Conservation (phyloP, 2,329 filamentous ascomycete species). For the Ophiostoma montium region DNA sequence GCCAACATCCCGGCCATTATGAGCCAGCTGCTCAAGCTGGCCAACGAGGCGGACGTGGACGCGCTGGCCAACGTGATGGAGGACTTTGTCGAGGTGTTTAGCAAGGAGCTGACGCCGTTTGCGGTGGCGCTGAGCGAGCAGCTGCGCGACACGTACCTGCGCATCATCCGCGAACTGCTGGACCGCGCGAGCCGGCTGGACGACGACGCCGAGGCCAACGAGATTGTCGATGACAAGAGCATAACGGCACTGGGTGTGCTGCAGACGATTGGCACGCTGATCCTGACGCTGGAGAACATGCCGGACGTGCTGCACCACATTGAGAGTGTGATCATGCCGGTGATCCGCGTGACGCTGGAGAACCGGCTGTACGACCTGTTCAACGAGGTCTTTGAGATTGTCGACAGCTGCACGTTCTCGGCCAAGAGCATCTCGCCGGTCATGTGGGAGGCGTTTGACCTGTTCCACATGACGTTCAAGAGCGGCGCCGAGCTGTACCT, state of each 20-base stretch:
- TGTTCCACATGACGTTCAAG: conserved; percentile 95
- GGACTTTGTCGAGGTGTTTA: conserved; percentile 97
- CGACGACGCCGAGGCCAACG: conserved; percentile 67
- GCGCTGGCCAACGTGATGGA: conserved; percentile 98
- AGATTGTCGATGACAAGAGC: conserved; percentile 95
- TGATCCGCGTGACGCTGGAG: conserved; percentile 88
- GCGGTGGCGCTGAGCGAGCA: conserved; percentile 93
- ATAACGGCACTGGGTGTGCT: conserved; percentile 92
- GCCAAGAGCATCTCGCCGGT: conserved; percentile 89
- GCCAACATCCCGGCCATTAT: conserved; percentile 97
- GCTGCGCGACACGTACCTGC: conserved; percentile 85
- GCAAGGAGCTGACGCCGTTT: conserved; percentile 91
- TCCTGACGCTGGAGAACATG: conserved; percentile 91
- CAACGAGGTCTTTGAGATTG: conserved; percentile 97
- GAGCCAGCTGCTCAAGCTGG: conserved; percentile 93
- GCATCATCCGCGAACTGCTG: conserved; percentile 81
- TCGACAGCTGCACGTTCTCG: conserved; percentile 97
- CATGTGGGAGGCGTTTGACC: conserved; percentile 97
- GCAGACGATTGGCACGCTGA: conserved; percentile 94
- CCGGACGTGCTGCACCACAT: conserved; percentile 90
- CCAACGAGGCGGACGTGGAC: conserved; percentile 96
- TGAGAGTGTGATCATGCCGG: conserved; percentile 91
- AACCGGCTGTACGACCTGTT: conserved; percentile 98
- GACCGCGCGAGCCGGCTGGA: conserved; percentile 72
- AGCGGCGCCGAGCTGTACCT: conserved; percentile 92